Evolutionary conservation across 2,329 filamentous ascomycete genomes (phyloP).

Genomic region (Colletotrichum sp.): DNA sequence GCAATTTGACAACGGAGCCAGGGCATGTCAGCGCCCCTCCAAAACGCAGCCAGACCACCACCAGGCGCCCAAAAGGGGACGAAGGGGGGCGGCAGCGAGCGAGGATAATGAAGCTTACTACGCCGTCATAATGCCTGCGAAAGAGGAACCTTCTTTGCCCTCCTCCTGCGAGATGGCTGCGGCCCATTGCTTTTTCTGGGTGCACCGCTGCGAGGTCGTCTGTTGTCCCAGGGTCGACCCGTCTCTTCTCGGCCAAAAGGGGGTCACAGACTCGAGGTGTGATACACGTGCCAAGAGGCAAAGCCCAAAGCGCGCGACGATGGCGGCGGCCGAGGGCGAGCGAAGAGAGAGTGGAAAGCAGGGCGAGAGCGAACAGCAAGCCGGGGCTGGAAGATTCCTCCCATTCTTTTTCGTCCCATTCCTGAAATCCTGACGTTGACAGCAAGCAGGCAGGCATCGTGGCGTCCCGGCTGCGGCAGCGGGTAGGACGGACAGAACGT

Average conservation of each 20-base stretch:
- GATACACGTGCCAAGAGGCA: conserved; percentile 17
- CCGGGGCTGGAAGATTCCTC: not conserved
- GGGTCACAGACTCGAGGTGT: conserved; percentile 13
- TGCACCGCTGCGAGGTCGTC: not conserved
- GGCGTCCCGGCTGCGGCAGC: not conserved
- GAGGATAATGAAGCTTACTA: not conserved
- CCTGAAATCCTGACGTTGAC: conserved; percentile 12
- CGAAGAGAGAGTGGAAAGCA: not conserved
- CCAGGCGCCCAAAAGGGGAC: not conserved
- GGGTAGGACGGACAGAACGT: not conserved
- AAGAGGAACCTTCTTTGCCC: not conserved
- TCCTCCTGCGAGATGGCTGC: not conserved
- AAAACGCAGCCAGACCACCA: not conserved
- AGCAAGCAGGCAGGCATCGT: not conserved
- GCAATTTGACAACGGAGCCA: not conserved
- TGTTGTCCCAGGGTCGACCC: not conserved
- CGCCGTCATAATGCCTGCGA: not conserved
- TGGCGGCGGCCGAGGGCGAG: not conserved
- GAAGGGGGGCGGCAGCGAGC: not conserved
- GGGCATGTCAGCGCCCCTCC: not conserved
- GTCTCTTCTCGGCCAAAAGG: not conserved
- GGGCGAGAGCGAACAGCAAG: not conserved
- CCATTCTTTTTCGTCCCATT: conserved; percentile 9
- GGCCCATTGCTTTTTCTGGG: not conserved
- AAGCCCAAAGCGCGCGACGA: not conserved